Evolutionary conservation across 805 yeast species (phyloP), one percentile per base, ranked within the genome.

Genomic region (Geotrichum ghanense): DNA sequence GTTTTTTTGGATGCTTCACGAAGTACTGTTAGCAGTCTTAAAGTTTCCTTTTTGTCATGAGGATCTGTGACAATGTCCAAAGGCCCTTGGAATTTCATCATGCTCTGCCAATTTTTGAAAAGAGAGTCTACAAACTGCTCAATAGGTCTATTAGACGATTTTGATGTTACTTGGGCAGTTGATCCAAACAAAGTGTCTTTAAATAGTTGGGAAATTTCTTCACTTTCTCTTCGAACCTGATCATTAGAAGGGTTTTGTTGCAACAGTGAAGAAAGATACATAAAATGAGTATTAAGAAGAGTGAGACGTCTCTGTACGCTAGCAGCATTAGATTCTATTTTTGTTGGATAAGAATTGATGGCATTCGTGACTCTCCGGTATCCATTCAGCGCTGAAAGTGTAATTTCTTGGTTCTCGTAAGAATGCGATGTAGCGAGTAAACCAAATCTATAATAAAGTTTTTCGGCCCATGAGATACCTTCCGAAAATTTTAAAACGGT

Each of bases 391-490:
- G 55, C 52, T 19, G 42, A 35, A 5, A 50, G 48, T 12, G 47
- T 49, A 35, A 47, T 27, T 22, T 41, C 44, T 22, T 49, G 46
- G 40, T 52, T 43, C 12, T 50, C 41, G 7, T 43, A 49, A 41
- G 22, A 35, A 41, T 27, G 39, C 10, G 51, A 24, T 3, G 50
- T 50, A 7, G 49, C 49, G 24, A 51, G 46, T 4, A 26, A 37
- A 20, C 48, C 44, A 45, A 45, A 53, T 41, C 54, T 40, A 26
- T 48, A 48, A 41, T 59, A 63, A 26, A 70, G 48, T 48, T 72
- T 54, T 58, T 69, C 69, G 37, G 53, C 53, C 70, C 71, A 70
- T 47, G 66, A 64, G 64, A 68, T 62, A 2, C 56, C 59, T 52
- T 71, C 74, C 10, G 66, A 62, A 1, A 65, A 68, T 17, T 39